These are phyloP conservation scores for Euphorbia tirucalli DNA, from an alignment of 345 rosid species.

Conservation along the genomic window DNA sequence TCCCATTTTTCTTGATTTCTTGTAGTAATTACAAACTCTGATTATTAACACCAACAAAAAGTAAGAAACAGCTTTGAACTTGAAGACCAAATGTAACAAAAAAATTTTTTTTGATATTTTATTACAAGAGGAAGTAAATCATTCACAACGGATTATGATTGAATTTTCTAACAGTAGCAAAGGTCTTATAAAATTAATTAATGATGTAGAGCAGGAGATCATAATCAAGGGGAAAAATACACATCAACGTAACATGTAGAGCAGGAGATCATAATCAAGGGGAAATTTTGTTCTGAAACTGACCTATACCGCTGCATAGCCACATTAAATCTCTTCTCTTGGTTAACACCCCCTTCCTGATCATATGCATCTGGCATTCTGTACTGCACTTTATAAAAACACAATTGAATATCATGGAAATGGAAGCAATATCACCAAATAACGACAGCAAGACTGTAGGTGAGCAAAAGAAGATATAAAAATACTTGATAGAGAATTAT, in stretches of 20 bases:
- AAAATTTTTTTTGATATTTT: background rate
- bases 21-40: background rate
- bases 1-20: slow-evolving; percentile 16
- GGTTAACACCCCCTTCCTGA: slow-evolving; percentile 74
- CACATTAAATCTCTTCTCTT: slow-evolving; percentile 93
- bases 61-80: background rate
- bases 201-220: too few relatives aligned
- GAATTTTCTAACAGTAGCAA: too few relatives aligned
- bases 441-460: slow-evolving; percentile 1
- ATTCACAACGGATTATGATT: background rate
- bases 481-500: background rate
- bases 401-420: slow-evolving; percentile 3
- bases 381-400: slow-evolving; percentile 52
- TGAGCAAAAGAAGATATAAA: background rate
- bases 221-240: slow-evolving; percentile 21
- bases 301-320: slow-evolving; percentile 86
- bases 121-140: background rate
- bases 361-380: slow-evolving; percentile 97
- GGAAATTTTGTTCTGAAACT: slow-evolving; percentile 18
- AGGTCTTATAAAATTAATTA: too few relatives aligned
- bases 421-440: background rate
- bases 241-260: slow-evolving; percentile 2
- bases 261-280: background rate
- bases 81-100: background rate
- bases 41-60: background rate